A percentile compares a stretch with the other conserved stretches of the same genome.
Evolutionary conservation across 2,329 filamentous ascomycete genomes (phyloP).

Genomic region (Microsporum audouinii): DNA sequence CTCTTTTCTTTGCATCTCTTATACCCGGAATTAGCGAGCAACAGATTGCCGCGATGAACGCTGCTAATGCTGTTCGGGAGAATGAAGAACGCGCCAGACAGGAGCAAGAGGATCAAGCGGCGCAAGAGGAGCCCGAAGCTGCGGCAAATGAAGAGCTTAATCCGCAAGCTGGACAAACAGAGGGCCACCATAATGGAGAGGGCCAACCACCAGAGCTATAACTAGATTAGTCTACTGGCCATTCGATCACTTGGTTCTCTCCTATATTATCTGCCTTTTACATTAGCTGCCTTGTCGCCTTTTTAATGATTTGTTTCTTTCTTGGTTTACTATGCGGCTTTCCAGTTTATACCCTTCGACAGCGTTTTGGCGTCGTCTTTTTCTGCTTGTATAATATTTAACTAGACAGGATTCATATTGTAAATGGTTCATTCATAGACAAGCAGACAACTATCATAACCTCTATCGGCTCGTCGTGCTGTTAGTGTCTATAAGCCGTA

Average conservation of each 20-base stretch:
- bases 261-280: neutral
- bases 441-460: neutral
- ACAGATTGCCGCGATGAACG: constrained; percentile 46
- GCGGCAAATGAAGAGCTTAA: neutral
- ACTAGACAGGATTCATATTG: neutral
- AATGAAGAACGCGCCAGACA: constrained; percentile 4
- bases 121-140: neutral
- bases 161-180: neutral
- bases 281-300: neutral
- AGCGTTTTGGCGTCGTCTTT: neutral
- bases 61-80: constrained; percentile 32
- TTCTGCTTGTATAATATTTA: neutral
- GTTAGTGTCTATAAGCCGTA: neutral
- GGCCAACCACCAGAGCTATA: neutral
- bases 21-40: constrained; percentile 52
- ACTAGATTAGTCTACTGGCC: neutral
- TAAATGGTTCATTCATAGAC: neutral
- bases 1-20: constrained; percentile 52
- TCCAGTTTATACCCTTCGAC: neutral
- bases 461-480: neutral
- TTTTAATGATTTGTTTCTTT: neutral
- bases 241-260: neutral
- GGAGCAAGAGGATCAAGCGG: constrained; percentile 6
- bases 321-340: neutral
- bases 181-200: neutral